Conservation (phyloP, 345 rosid species). For the Eucalyptus marginata region DNA sequence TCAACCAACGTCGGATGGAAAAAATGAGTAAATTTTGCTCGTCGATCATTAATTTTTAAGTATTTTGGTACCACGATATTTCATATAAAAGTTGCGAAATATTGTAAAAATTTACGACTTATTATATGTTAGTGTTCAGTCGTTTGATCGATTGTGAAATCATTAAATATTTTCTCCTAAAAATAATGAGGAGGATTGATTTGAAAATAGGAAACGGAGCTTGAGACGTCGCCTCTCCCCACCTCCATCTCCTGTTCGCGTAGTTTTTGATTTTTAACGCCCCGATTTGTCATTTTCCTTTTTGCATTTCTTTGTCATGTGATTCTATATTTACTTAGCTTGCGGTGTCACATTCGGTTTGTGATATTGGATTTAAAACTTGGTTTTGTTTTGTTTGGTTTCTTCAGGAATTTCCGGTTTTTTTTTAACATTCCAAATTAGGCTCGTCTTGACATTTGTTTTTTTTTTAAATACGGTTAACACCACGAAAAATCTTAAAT, state of each 20-base stretch:
- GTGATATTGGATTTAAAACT: background rate
- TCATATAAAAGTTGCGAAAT: background rate
- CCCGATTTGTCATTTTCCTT: background rate
- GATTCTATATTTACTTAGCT: background rate
- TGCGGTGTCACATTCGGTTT: background rate
- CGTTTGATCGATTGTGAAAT: background rate
- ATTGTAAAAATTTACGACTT: background rate
- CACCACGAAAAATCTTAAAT: rapidly evolving
- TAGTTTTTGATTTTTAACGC: background rate
- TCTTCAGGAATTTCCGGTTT: background rate
- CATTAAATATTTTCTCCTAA: background rate
- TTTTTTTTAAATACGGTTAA: too few relatives aligned
- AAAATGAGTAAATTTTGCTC: background rate
- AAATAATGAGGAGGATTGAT: too few relatives aligned
- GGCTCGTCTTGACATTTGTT: background rate
- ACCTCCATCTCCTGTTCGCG: background rate
- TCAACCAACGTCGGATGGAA: background rate
- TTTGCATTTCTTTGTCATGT: background rate
- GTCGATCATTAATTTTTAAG: background rate
- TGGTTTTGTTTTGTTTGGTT: too few relatives aligned
- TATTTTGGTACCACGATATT: background rate
- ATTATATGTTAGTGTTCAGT: too few relatives aligned
- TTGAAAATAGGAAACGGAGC: background rate
- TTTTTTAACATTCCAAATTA: background rate
- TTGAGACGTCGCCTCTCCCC: background rate